Percentiles rank a stretch among this genome's conserved stretches.
These are phyloP conservation scores for Termitomyces sp. DNA, from an alignment of 768 basidiomycete genomes.

Conservation along the genomic window DNA sequence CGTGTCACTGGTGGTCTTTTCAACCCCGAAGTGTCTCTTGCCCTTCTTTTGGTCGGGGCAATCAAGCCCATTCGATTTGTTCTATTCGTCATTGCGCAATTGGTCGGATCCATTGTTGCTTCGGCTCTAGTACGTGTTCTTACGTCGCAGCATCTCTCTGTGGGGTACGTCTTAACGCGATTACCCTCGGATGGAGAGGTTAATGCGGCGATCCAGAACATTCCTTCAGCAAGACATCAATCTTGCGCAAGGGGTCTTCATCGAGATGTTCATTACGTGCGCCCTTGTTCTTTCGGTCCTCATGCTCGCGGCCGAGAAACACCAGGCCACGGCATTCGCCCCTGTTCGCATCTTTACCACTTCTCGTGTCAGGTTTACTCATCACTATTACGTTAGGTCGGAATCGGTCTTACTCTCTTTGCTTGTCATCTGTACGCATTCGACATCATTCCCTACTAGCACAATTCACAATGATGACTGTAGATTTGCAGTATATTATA, in stretches of 20 bases:
- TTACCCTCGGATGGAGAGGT: conserved; percentile 3
- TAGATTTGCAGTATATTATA: conserved; percentile 58
- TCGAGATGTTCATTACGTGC: conserved; percentile 67
- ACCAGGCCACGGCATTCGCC: conserved; percentile 58
- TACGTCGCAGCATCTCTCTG: conserved; percentile 47
- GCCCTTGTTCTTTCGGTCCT: conserved; percentile 58
- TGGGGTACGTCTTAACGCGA: conserved; percentile 37
- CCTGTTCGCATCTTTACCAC: conserved; percentile 35
- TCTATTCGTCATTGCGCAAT: conserved; percentile 56
- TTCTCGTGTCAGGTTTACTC: neutral
- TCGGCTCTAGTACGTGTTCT: conserved; percentile 50
- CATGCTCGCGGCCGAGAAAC: conserved; percentile 72
- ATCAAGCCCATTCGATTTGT: conserved; percentile 52
- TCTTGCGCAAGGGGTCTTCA: conserved; percentile 56
- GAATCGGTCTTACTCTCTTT: conserved; percentile 63
- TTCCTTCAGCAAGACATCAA: conserved; percentile 40
- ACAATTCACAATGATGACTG: neutral
- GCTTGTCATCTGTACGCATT: conserved; percentile 49
- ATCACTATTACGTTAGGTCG: conserved; percentile 33
- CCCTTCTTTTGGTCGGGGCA: conserved; percentile 51
- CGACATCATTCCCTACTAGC: neutral
- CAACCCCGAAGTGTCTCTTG: conserved; percentile 58
- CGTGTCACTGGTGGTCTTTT: conserved; percentile 59
- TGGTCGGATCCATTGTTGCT: conserved; percentile 54
- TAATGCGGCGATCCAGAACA: conserved; percentile 33